Evolutionary conservation across 805 yeast species (phyloP).

Genomic region (Saccharomyces mikatae): DNA sequence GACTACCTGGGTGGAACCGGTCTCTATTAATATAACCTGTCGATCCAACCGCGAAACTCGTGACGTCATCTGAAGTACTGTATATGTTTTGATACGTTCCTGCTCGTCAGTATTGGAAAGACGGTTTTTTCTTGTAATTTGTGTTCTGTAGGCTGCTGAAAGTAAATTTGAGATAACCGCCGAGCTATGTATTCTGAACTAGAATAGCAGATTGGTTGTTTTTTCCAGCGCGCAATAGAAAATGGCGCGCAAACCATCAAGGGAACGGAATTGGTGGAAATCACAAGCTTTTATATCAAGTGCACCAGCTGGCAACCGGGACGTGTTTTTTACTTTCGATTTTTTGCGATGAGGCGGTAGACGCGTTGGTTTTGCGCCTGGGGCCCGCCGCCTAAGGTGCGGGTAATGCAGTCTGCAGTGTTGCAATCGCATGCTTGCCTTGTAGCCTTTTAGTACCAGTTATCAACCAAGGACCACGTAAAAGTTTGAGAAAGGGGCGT

Average conservation of each 20-base stretch:
- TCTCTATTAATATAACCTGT: conserved; percentile 54
- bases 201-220: neutral
- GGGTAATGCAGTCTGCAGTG: neutral
- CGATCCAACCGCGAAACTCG: conserved; percentile 38
- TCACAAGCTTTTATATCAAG: neutral
- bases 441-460: neutral
- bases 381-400: neutral
- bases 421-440: neutral
- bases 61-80: conserved; percentile 22
- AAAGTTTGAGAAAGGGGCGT: neutral
- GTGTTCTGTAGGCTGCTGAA: neutral
- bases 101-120: neutral
- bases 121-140: neutral
- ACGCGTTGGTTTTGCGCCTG: neutral
- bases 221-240: neutral
- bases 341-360: neutral
- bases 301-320: neutral
- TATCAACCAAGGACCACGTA: neutral
- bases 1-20: conserved; percentile 90
- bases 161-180: neutral
- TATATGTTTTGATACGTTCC: neutral
- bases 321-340: neutral
- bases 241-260: neutral
- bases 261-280: neutral
- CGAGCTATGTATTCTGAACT: neutral